phyloP scores from a whole-genome alignment of 2,329 filamentous ascomycete genomes.

The Fusarium nygamai region DNA sequence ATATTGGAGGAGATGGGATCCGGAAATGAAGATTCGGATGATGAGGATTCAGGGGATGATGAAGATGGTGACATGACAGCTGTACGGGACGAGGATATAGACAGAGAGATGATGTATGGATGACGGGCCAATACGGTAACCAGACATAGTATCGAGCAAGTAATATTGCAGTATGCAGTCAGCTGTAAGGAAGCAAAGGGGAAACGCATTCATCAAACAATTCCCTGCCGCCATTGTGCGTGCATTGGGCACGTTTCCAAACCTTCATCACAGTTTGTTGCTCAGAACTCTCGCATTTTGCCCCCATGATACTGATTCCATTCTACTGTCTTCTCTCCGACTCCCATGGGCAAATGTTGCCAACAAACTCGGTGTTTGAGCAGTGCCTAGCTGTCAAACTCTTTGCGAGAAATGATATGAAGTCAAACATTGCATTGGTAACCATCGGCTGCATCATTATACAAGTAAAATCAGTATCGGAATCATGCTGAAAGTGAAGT shows the following conservation, averaged over 20 bases:
- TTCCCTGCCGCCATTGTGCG: not conserved
- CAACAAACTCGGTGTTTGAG: not conserved
- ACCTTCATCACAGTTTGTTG: not conserved
- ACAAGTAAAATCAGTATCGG: not conserved
- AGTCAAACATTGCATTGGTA: not conserved
- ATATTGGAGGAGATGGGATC: conserved; percentile 40
- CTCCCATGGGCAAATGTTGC: not conserved
- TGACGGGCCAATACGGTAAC: not conserved
- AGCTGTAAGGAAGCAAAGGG: not conserved
- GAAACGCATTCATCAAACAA: not conserved
- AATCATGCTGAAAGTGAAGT: not conserved
- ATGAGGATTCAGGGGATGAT: conserved; percentile 42
- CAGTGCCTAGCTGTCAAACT: no score
- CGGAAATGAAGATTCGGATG: conserved; percentile 43
- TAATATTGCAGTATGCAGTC: not conserved
- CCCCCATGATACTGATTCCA: no score
- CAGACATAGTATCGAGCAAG: not conserved
- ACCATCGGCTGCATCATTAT: not conserved
- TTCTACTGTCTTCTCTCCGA: not conserved
- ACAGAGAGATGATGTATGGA: conserved; percentile 20
- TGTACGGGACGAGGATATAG: conserved; percentile 10
- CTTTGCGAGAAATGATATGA: not conserved
- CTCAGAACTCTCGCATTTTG: not conserved
- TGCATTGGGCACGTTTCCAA: not conserved
- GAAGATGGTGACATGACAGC: conserved; percentile 33